phyloP scores from a whole-genome alignment of 768 basidiomycete species.

The Boletus tomentosulus region DNA sequence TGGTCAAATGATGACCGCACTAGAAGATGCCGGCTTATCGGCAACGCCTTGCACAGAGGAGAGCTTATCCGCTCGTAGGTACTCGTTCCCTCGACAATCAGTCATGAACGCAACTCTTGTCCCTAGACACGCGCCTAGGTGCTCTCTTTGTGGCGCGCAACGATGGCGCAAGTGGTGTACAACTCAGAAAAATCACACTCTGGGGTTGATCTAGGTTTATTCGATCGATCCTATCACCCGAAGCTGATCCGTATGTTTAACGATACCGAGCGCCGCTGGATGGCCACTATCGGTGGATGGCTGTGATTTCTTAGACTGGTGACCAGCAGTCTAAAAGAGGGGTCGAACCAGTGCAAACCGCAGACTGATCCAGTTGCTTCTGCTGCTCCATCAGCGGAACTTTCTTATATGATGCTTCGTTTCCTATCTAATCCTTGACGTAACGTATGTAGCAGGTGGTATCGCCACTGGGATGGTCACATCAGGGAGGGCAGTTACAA shows the following conservation, averaged over 20 bases:
- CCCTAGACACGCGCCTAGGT: constrained; percentile 38
- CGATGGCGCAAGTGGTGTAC: constrained; percentile 27
- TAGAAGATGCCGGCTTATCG: constrained; percentile 35
- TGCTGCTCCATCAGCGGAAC: too few relatives aligned
- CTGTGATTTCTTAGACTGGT: not conserved
- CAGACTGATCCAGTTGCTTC: too few relatives aligned
- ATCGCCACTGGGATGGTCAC: too few relatives aligned
- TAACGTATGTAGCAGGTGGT: too few relatives aligned
- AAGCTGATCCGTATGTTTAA: not conserved
- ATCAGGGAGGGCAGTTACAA: too few relatives aligned
- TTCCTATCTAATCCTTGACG: too few relatives aligned
- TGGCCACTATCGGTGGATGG: not conserved
- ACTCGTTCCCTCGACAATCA: not conserved
- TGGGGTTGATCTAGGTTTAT: constrained; percentile 31
- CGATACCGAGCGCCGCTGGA: not conserved
- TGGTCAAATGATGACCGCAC: constrained; percentile 39
- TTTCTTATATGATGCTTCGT: not conserved
- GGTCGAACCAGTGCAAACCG: not conserved
- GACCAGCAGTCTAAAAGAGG: too few relatives aligned
- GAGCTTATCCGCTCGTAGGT: constrained; percentile 32
- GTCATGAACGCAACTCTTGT: not conserved
- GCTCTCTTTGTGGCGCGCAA: constrained; percentile 38
- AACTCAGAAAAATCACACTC: constrained; percentile 37
- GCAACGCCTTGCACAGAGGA: constrained; percentile 29
- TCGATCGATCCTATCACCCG: not conserved